Base-by-base conservation (phyloP, 805 yeast species). In the Monosporozyma solicola region DNA sequence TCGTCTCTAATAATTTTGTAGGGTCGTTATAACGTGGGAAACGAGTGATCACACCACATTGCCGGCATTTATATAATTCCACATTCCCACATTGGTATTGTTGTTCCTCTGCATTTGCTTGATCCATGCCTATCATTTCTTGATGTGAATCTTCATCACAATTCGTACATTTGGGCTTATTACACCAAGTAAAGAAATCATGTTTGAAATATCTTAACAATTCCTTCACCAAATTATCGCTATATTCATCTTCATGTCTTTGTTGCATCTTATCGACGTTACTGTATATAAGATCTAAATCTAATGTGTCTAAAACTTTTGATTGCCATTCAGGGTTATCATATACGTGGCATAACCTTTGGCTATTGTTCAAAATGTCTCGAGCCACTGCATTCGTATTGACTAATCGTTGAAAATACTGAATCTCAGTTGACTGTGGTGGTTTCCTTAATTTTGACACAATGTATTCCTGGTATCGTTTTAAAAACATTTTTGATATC, bases 121-220 rank as follows among this genome's bases (percentile, higher is more conserved):
- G 60, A 0, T 68, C 67, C 0, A 69, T 64, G 0, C 82, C 80
- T 0, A 68, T 51, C 0, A 65, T 56, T 2, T 54, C 73, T 31
- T 76, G 72, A 20, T 67, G 64, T 51, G 72, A 70, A 5, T 72
- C 72, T 16, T 47, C 47, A 0, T 72, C 74, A 65, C 95, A 86
- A 0, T 50, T 50, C 0, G 71, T 63, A 59, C 96, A 87, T 10
- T 72, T 64, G 0, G 94, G 89, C 39, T 76, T 75, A 60, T 85
- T 85, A 8, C 87, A 83, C 98, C 98, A 92, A 29, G 69, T 72
- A 71, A 92, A 92, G 71, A 87, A 90, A 43, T 80, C 84, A 41
- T 82, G 73, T 59, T 88, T 89, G 72, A 84, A 92, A 83, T 88
- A 85, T 48, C 74, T 68, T 13, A 85, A 68, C 33, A 83, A 63